Evolutionary conservation across 805 yeast species (phyloP), one percentile per base, ranked within the genome.

Genomic region (Pichia californica): DNA sequence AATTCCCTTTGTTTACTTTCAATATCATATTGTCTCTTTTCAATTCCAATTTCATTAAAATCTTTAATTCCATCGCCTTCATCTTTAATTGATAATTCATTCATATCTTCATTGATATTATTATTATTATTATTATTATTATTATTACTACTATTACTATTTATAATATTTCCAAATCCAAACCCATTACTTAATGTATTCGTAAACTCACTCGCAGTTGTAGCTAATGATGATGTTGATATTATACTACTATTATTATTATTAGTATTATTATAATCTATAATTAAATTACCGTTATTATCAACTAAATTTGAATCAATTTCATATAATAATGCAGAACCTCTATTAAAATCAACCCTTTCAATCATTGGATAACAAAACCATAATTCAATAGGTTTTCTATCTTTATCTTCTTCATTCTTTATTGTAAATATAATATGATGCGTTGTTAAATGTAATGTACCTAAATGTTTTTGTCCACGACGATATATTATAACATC

Each of bases 331-430:
- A 61, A 54, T 50, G 79, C 66, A 42, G 83, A 61, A 49, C 89
- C 79, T 49, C 75, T 61, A 48, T 75, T 66, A 59, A 77, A 72
- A 52, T 74, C 74, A 1, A 83, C 77, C 37, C 69, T 70, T 38
- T 77, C 81, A 27, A 89, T 79, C 49, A 88, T 76, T 1, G 97
- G 96, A 61, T 88, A 91, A 46, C 95, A 83, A 26, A 88, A 73
- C 99, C 98, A 93, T 26, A 87, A 76, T 60, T 93, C 98, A 45
- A 10, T 15, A 8, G 18, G 8, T 10, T 5, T 11, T 21, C 27
- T 26, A 13, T 25, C 14, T 4, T 11, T 14, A 4, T 5, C 15
- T 45, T 46, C 28, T 29, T 45, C 39, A 9, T 54, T 50, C 5
- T 59, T 58, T 10, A 61, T 38, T 0, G 77, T 71, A 58, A 83